Percentiles rank a stretch among this genome's conserved stretches.
These are phyloP conservation scores for Sungouiozyma ichnusensis DNA, from an alignment of 805 yeast genomes.

Conservation along the genomic window DNA sequence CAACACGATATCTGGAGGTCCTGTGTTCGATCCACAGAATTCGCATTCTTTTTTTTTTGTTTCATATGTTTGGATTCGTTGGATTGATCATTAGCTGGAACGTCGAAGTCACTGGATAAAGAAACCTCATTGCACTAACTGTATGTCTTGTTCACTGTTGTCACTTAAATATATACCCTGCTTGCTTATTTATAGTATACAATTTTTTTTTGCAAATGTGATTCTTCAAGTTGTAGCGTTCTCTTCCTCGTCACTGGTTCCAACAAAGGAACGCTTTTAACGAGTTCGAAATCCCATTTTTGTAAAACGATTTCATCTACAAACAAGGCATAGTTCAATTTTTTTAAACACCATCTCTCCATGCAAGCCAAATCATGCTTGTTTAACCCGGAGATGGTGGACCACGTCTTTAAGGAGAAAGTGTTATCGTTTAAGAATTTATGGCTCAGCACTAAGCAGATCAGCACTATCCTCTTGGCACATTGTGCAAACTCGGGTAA, in stretches of 20 bases:
- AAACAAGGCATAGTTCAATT: conserved; percentile 12
- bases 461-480: conserved; percentile 17
- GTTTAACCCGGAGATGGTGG: conserved; percentile 16
- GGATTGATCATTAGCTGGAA: too few species aligned
- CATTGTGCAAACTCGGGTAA: conserved; percentile 20
- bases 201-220: neutral
- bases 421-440: conserved; percentile 21
- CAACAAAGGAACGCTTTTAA: neutral
- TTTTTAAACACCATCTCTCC: conserved; percentile 22
- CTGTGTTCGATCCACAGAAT: conserved; percentile 80
- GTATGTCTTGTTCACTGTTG: too few species aligned
- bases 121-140: too few species aligned
- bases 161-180: neutral
- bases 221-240: conserved; percentile 1
- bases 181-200: neutral
- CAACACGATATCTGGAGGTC: conserved; percentile 47
- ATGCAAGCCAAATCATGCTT: conserved; percentile 11
- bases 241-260: neutral
- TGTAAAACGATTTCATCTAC: conserved; percentile 1
- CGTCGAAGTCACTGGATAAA: too few species aligned
- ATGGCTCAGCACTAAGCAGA: conserved; percentile 19
- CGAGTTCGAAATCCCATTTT: conserved; percentile 2
- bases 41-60: conserved; percentile 34
- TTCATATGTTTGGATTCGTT: too few species aligned
- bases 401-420: conserved; percentile 21